A percentile compares a stretch with the other conserved stretches of the same genome.
Conservation (phyloP, 306 rosid genomes). For the Cucurbita ficifolia region DNA sequence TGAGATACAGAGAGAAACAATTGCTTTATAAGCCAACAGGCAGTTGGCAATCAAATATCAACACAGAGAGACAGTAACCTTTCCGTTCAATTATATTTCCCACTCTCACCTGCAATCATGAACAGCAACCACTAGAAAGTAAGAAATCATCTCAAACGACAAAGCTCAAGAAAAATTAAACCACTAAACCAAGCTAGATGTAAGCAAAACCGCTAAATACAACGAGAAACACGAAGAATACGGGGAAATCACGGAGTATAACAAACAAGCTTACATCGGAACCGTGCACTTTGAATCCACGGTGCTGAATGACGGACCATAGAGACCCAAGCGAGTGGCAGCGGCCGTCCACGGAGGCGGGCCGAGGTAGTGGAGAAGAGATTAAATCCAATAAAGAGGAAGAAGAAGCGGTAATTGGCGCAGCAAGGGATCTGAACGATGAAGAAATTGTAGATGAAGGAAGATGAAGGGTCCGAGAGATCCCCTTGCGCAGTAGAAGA, state of each 20-base stretch:
- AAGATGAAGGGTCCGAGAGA: constrained; percentile 7
- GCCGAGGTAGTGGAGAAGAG: constrained; percentile 18
- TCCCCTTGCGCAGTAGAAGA: constrained; percentile 23
- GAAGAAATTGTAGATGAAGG: constrained; percentile 5
- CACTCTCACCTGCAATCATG: constrained; percentile 43
- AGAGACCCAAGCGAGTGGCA: constrained; percentile 22
- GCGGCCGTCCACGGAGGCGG: constrained; percentile 6
- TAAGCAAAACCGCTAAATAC: background rate
- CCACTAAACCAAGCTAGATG: background rate
- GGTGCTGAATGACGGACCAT: constrained; percentile 46
- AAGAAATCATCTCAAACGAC: background rate
- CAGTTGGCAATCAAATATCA: background rate
- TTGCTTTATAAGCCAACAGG: background rate
- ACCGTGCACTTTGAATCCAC: constrained; percentile 50
- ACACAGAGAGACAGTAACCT: constrained; percentile 23
- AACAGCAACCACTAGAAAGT: constrained; percentile 1
- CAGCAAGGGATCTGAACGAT: constrained; percentile 13
- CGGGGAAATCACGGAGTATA: background rate
- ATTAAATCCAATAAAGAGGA: constrained; percentile 5
- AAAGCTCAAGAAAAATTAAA: background rate
- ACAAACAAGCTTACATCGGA: constrained; percentile 38
- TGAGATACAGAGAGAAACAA: background rate
- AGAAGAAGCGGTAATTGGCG: constrained; percentile 11
- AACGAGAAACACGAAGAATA: background rate
- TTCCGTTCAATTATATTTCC: constrained; percentile 67